phyloP scores from a whole-genome alignment of 192 early-diverging fungal species.

The Cetraspora pellucida region DNA sequence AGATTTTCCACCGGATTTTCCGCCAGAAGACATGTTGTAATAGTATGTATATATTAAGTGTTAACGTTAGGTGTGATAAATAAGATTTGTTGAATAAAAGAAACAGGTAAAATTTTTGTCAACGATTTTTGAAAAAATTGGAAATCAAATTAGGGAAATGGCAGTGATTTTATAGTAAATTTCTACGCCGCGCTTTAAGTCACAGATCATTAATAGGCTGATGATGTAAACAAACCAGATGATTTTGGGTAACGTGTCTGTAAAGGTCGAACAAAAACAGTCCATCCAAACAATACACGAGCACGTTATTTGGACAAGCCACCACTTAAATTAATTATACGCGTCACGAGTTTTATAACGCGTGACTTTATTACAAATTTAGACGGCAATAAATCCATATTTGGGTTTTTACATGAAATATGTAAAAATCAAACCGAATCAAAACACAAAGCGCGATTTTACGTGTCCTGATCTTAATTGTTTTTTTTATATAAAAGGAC shows the following conservation, averaged over 20 bases:
- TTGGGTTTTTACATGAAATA: not conserved
- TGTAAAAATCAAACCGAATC: not conserved
- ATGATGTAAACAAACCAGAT: slow-evolving; percentile 6
- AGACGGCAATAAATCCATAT: not conserved
- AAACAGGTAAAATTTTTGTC: not conserved
- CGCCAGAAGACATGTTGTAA: slow-evolving; percentile 54
- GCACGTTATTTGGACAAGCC: not conserved
- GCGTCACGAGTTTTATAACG: too few relatives aligned
- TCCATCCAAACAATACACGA: too few relatives aligned
- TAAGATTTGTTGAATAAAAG: not conserved
- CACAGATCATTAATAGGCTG: not conserved
- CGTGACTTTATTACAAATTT: too few relatives aligned
- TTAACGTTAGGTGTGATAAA: not conserved
- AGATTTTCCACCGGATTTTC: slow-evolving; percentile 77
- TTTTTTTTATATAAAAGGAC: slow-evolving; percentile 3
- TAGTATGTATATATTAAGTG: not conserved
- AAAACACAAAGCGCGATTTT: not conserved
- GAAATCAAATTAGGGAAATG: not conserved
- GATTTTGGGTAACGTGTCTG: slow-evolving; percentile 10
- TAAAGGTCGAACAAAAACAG: not conserved
- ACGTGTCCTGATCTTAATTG: not conserved
- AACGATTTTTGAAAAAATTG: not conserved
- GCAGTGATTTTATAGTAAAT: slow-evolving; percentile 11
- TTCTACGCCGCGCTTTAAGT: slow-evolving; percentile 10
- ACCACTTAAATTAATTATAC: too few relatives aligned